Base-by-base conservation (phyloP, 2,329 filamentous ascomycete genomes). In the Scytalidium lignicola region DNA sequence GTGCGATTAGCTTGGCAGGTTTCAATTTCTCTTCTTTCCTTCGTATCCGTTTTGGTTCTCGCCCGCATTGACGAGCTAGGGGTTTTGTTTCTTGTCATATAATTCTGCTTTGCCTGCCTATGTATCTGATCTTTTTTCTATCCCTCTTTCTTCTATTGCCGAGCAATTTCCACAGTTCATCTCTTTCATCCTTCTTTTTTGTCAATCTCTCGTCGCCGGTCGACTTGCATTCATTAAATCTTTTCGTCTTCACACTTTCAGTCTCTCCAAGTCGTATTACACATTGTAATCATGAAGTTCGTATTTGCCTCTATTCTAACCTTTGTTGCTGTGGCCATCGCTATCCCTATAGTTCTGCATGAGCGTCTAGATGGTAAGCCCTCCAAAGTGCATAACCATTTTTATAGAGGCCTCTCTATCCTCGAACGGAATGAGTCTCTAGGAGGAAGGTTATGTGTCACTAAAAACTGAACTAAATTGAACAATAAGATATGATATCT, bases 201-300 rank as follows among this genome's bases (percentile, higher is more conserved):
- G 39, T 47, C 9, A 48, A 42, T 44, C 46, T 41, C 42, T 54
- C 61, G 59, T 62, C 59, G 59, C 61, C 59, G 58, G 59, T 57
- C 59, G 61, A 62, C 59, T 26, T 10, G 23, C 23, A 26, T 26
- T 26, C 23, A 51, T 49, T 55, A 53, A 42, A 37, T 48, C 23
- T 50, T 20, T 32, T 43, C 43, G 43, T 48, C 28, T 22, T 19
- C 6, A n/a, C 50, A 37, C 32, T 46, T 41, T 44, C 32, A 43
- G 42, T 32, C 26, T 51, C 46, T n/a, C 20, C 26, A 51, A 55
- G 47, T 32, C 37, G 15, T 50, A 41, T 42, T 32, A 51, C 45
- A 47, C 22, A 53, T 48, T 50, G 56, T 51, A 51, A 59, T 42
- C 49, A 63, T 63, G 61, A 59, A 62, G 54, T 62, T 62, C 58